Evolutionary conservation across 2,329 filamentous ascomycete genomes (phyloP).

Genomic region (Ustilaginoidea virens): DNA sequence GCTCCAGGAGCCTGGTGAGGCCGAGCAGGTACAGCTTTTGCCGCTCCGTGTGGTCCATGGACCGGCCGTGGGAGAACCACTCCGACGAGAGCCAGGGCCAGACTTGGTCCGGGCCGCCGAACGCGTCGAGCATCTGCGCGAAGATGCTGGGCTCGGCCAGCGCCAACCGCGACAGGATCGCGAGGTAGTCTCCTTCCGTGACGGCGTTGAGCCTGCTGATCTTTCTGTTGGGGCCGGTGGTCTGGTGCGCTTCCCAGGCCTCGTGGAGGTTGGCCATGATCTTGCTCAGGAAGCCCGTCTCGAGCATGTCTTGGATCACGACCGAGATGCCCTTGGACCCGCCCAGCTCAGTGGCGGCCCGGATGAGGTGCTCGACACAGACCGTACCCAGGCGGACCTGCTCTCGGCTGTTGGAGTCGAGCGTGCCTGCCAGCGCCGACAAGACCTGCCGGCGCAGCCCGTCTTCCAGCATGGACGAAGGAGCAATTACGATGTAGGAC

Average conservation of each 20-base stretch:
- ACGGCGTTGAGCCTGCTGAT: constrained; percentile 55
- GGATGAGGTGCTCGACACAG: constrained; percentile 50
- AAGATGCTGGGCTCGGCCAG: constrained; percentile 59
- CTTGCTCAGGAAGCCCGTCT: constrained; percentile 44
- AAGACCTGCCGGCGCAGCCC: constrained; percentile 34
- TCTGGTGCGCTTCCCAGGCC: constrained; percentile 60
- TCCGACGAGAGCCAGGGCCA: constrained; percentile 45
- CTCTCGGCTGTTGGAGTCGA: constrained; percentile 40
- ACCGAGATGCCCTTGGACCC: constrained; percentile 43
- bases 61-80: constrained; percentile 56
- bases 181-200: constrained; percentile 73
- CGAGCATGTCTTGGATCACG: constrained; percentile 50
- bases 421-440: constrained; percentile 31
- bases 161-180: constrained; percentile 64
- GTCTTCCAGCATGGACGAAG: constrained; percentile 48
- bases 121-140: constrained; percentile 35
- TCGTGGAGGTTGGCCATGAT: constrained; percentile 52
- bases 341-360: constrained; percentile 45
- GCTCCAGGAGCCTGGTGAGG: constrained; percentile 55
- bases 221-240: constrained; percentile 63
- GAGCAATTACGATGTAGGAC: constrained; percentile 54
- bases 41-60: constrained; percentile 47
- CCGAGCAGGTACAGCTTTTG: constrained; percentile 61
- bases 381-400: constrained; percentile 41
- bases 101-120: constrained; percentile 30